phyloP scores from a whole-genome alignment of 495 filamentous ascomycete species.

The Venustampulla echinocandica region DNA sequence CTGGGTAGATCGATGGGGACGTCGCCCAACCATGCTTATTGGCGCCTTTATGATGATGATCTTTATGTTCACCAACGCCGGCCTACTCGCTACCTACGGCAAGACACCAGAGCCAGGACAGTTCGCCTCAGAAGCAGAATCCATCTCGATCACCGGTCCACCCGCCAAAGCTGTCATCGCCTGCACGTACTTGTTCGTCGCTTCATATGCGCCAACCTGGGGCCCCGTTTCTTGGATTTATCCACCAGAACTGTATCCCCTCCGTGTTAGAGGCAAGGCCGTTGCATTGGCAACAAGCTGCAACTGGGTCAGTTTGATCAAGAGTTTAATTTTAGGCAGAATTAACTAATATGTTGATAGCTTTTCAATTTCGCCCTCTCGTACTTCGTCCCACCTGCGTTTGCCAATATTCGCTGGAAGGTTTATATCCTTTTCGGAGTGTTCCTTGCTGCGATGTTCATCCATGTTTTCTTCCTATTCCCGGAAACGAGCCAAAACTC shows the following conservation, averaged over 20 bases:
- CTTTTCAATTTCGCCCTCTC: slow-evolving; percentile 69
- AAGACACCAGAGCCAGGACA: slow-evolving; percentile 30
- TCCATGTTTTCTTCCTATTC: slow-evolving; percentile 76
- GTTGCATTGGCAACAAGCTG: slow-evolving; percentile 64
- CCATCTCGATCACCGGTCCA: slow-evolving; percentile 42
- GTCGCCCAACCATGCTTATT: slow-evolving; percentile 52
- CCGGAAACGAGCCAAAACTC: slow-evolving; percentile 78
- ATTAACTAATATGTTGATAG: too few species aligned
- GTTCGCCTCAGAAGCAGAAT: slow-evolving; percentile 33
- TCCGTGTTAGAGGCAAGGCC: slow-evolving; percentile 62
- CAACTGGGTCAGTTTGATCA: slow-evolving; percentile 58
- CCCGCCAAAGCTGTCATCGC: slow-evolving; percentile 66
- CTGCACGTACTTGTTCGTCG: slow-evolving; percentile 70
- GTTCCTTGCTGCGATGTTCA: slow-evolving; percentile 61
- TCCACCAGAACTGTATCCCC: slow-evolving; percentile 65
- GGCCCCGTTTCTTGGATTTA: slow-evolving; percentile 69
- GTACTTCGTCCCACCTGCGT: slow-evolving; percentile 69
- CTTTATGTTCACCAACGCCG: slow-evolving; percentile 63
- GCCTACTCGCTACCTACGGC: slow-evolving; percentile 44
- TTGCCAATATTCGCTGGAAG: slow-evolving; percentile 65
- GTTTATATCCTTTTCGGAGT: slow-evolving; percentile 68
- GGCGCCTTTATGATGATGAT: slow-evolving; percentile 60
- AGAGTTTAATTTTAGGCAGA: too few species aligned
- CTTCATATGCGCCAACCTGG: slow-evolving; percentile 68
- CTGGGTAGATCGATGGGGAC: slow-evolving; percentile 51